Evolutionary conservation across 2,329 filamentous ascomycete genomes (phyloP).

Genomic region (Periconia sp.): DNA sequence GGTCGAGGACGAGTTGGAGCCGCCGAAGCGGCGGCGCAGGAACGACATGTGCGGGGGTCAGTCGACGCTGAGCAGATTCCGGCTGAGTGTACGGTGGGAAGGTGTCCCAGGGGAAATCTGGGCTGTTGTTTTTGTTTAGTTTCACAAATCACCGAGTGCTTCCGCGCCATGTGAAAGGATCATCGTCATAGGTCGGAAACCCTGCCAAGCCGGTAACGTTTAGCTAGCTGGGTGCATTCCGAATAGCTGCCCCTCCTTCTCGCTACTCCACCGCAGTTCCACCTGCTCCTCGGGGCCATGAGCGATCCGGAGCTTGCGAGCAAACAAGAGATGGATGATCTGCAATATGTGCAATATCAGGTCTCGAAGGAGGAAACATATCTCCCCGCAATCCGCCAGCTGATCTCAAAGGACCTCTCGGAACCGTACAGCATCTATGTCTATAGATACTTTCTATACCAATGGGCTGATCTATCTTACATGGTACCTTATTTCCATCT

Average conservation of each 20-base stretch:
- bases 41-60: slow-evolving; percentile 38
- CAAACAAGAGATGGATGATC: slow-evolving; percentile 41
- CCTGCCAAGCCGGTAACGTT: background rate
- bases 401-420: slow-evolving; percentile 95
- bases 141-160: background rate
- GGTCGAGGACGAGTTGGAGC: slow-evolving; percentile 18
- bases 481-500: slow-evolving; percentile 64
- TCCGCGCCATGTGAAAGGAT: slow-evolving; percentile 19
- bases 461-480: slow-evolving; percentile 98
- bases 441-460: slow-evolving; percentile 95
- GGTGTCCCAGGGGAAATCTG: background rate
- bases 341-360: slow-evolving; percentile 66
- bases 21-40: slow-evolving; percentile 45
- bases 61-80: background rate
- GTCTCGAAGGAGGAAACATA: slow-evolving; percentile 66
- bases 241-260: slow-evolving; percentile 1
- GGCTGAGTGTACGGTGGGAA: slow-evolving; percentile 2
- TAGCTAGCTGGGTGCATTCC: slow-evolving; percentile 2
- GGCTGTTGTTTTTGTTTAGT: background rate
- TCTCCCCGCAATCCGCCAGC: slow-evolving; percentile 83
- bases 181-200: slow-evolving; percentile 9
- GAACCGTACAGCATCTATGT: slow-evolving; percentile 99
- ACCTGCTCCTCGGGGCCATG: slow-evolving; percentile 10
- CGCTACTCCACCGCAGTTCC: background rate
- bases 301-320: slow-evolving; percentile 16